Evolutionary conservation across 768 basidiomycete species (phyloP), one percentile per base, ranked within the genome.

Genomic region (Austroboletus eburneus): DNA sequence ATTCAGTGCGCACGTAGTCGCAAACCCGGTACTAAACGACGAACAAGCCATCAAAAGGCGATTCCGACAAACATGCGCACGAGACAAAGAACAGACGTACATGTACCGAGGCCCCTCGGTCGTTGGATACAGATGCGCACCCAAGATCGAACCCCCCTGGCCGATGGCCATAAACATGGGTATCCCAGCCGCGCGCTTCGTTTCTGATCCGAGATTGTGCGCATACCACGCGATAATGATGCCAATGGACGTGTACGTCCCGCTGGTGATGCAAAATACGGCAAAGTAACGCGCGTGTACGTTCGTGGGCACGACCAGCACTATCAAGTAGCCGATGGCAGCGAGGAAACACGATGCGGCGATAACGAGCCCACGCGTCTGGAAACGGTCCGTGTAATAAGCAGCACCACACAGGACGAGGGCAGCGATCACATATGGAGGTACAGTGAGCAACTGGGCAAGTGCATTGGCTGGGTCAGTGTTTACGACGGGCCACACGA

Each of bases 141-240:
- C 86, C n/a, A 86, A 70, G 39, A 87, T 66, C 50, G 85, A 85
- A 12, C 85, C 87, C 42, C 84, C 80, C 58, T 89, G 87, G 0
- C 87, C 87, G 30, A 89, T 86, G 10, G 83, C 76, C 80, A 87
- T 87, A 59, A 87, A 87, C 66, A 85, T 74, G 9, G 85, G 84
- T 25, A 87, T 83, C 0, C 86, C 86, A 0, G 85, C 79, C 0
- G 87, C 86, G 45, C 78, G 80, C 64, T 89, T 87, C 0, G 82
- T 81, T 56, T 89, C 87, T 0, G 86, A 87, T 3, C 85, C 86
- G 7, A 87, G 73, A 55, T 87, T 89, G 56, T 87, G 85, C 4
- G 83, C 78, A 53, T 83, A 87, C 88, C 87, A 89, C 3, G 86
- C 83, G 44, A 89, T 81, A 32, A 79, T 76, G 5, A 87, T 64